phyloP scores from a whole-genome alignment of 1,284 basidiomycete species.

The Anthracocystis panici-leucophaei region DNA sequence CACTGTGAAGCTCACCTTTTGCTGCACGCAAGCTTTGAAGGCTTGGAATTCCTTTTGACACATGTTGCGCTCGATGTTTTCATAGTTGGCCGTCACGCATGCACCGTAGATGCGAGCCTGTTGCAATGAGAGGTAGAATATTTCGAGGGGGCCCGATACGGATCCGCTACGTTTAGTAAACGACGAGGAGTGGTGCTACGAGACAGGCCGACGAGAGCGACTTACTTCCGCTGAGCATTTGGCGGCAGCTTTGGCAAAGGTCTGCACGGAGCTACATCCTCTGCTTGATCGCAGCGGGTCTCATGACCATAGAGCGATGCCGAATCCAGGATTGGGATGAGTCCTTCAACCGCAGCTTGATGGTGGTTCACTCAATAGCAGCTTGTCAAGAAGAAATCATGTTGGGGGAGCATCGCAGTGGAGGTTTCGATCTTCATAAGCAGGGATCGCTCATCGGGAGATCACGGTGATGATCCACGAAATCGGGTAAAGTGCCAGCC shows the following conservation, averaged over 20 bases:
- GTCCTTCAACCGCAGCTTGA: neutral
- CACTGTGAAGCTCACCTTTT: constrained; percentile 27
- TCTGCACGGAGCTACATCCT: constrained; percentile 53
- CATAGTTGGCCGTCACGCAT: constrained; percentile 81
- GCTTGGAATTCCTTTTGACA: constrained; percentile 82
- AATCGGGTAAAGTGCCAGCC: neutral
- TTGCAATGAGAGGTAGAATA: constrained; percentile 25
- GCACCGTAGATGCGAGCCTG: constrained; percentile 82
- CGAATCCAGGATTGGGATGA: neutral
- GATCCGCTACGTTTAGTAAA: neutral
- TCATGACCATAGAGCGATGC: constrained; percentile 19
- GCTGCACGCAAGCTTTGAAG: constrained; percentile 80
- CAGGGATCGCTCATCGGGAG: neutral
- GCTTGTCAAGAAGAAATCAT: neutral
- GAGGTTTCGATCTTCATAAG: neutral
- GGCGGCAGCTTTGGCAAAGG: constrained; percentile 50
- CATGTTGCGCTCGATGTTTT: constrained; percentile 80
- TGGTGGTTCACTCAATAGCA: constrained; percentile 5
- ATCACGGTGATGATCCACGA: neutral
- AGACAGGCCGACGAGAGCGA: neutral
- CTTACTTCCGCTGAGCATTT: constrained; percentile 45
- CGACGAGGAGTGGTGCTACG: neutral
- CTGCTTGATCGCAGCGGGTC: constrained; percentile 36
- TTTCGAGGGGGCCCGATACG: too few relatives aligned
- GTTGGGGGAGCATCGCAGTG: neutral